A percentile compares a stretch with the other conserved stretches of the same genome.
These are phyloP conservation scores for Parafenestella ontariensis DNA, from an alignment of 2,329 filamentous ascomycete genomes.

Conservation along the genomic window DNA sequence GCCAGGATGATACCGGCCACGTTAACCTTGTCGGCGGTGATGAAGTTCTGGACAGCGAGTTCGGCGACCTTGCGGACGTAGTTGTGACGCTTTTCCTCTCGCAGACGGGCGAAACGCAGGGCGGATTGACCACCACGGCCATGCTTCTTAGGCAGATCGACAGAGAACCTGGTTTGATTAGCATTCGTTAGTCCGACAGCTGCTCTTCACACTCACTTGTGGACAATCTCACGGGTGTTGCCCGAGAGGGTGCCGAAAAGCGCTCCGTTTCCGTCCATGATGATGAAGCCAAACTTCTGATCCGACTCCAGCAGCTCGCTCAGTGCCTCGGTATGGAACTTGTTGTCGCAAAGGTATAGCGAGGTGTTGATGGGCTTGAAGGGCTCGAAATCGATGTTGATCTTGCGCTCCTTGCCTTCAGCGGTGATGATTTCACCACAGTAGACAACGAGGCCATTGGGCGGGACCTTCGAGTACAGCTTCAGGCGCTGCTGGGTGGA, in stretches of 20 bases:
- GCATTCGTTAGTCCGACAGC: neutral
- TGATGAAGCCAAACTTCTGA: slow-evolving; percentile 99
- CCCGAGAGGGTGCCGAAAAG: slow-evolving; percentile 96
- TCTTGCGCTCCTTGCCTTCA: slow-evolving; percentile 98
- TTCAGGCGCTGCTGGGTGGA: slow-evolving; percentile 99
- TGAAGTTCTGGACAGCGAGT: slow-evolving; percentile 97
- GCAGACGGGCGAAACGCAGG: slow-evolving; percentile 97
- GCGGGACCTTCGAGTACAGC: slow-evolving; percentile 98
- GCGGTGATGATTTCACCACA: slow-evolving; percentile 99
- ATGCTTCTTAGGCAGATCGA: slow-evolving; percentile 99
- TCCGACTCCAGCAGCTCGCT: slow-evolving; percentile 98
- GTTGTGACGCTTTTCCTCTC: slow-evolving; percentile 99
- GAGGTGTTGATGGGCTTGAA: slow-evolving; percentile 99
- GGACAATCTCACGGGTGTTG: slow-evolving; percentile 94
- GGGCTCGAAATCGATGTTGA: slow-evolving; percentile 99
- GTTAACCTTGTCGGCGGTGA: slow-evolving; percentile 98
- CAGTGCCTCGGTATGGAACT: slow-evolving; percentile 97
- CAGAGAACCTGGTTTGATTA: slow-evolving; percentile 68
- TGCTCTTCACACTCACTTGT: slow-evolving; percentile 66
- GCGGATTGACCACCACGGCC: slow-evolving; percentile 99
- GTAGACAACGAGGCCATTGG: slow-evolving; percentile 97
- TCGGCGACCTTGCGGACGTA: slow-evolving; percentile 99
- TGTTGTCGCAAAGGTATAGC: slow-evolving; percentile 99
- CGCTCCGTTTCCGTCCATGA: slow-evolving; percentile 99
- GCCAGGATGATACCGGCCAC: slow-evolving; percentile 94